Evolutionary conservation across 177 flowering plant species (phyloP), one percentile per base, ranked within the genome.

Genomic region (Tripterygium wilfordii): DNA sequence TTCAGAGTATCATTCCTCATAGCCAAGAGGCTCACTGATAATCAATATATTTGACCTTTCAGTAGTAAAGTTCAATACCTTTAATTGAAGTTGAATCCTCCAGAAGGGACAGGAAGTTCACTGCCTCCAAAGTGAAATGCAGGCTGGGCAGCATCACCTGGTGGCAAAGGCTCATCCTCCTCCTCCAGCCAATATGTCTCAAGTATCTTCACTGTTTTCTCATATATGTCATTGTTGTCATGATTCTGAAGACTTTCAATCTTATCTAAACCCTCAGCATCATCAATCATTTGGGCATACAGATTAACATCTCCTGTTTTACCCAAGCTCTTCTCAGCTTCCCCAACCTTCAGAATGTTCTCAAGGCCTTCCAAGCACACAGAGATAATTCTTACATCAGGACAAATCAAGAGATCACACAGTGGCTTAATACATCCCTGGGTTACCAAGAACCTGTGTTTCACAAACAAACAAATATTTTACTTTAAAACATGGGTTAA

Each of bases 331-430:
- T 79, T 82, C 56, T 79, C 85, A 37, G 71, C 66, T 62, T 82
- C 85, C 14, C 89, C 89, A 49, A 72, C 77, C 71, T 79, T 82
- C 57, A 82, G 49, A 16, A 82, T 79, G 68, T 82, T 82, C 57
- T 82, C 88, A 26, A 82, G 77, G 16, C 85, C 88, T 55, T 82
- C 89, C 40, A 82, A 49, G 48, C 85, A 79, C 8, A 82, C 83
- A 0, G 81, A 77, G 21, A 79, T 76, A 48, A 82, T 77, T 44
- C 85, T 75, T 45, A 83, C 69, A 37, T 79, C 79, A 17, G 78
- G 79, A 46, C 78, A 76, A 14, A 55, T 55, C 3, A 76, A 55
- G 30, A 79, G 79, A 67, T 77, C 79, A 61, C 83, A 77, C 45
- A 77, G 20, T 19, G 83, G 83, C 66, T 67, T 69, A 45, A 77